These are phyloP conservation scores for Filosporella fistucella DNA, from an alignment of 495 filamentous ascomycete genomes.

Conservation along the genomic window DNA sequence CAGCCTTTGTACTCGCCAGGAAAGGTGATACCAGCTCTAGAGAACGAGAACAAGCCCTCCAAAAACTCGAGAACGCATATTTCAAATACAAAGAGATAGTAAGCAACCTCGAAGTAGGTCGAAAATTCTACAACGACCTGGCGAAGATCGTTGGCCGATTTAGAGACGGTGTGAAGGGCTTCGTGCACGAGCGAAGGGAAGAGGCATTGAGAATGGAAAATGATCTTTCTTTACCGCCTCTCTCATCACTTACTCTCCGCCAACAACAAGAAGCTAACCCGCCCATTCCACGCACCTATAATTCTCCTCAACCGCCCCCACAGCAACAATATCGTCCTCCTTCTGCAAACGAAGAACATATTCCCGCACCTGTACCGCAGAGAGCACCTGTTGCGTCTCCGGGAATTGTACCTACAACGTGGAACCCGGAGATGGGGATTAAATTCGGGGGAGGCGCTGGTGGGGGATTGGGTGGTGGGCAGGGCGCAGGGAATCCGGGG, in stretches of 20 bases:
- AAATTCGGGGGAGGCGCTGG: slow-evolving; percentile 49
- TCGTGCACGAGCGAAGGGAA: slow-evolving; percentile 72
- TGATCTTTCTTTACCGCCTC: slow-evolving; percentile 46
- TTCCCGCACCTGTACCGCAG: slow-evolving; percentile 53
- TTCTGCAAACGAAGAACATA: slow-evolving; percentile 22
- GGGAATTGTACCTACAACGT: slow-evolving; percentile 56
- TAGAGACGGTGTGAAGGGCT: slow-evolving; percentile 71
- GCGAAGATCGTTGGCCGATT: slow-evolving; percentile 76
- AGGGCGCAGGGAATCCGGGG: background rate
- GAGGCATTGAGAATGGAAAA: slow-evolving; percentile 76
- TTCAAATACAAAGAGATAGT: slow-evolving; percentile 93
- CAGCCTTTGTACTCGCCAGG: slow-evolving; percentile 66
- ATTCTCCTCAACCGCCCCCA: background rate
- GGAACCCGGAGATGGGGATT: slow-evolving; percentile 77
- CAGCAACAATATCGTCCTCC: background rate
- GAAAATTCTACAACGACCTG: slow-evolving; percentile 97
- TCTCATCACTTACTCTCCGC: slow-evolving; percentile 36
- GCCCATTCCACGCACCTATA: slow-evolving; percentile 18
- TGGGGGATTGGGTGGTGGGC: background rate
- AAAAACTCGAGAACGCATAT: slow-evolving; percentile 87
- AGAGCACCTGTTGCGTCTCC: too few relatives aligned
- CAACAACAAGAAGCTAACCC: background rate
- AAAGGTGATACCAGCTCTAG: slow-evolving; percentile 65
- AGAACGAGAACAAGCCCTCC: slow-evolving; percentile 81
- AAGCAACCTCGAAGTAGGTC: slow-evolving; percentile 78